Evolutionary conservation across 1,284 basidiomycete species (phyloP).

Genomic region (Ustilago tritici): DNA sequence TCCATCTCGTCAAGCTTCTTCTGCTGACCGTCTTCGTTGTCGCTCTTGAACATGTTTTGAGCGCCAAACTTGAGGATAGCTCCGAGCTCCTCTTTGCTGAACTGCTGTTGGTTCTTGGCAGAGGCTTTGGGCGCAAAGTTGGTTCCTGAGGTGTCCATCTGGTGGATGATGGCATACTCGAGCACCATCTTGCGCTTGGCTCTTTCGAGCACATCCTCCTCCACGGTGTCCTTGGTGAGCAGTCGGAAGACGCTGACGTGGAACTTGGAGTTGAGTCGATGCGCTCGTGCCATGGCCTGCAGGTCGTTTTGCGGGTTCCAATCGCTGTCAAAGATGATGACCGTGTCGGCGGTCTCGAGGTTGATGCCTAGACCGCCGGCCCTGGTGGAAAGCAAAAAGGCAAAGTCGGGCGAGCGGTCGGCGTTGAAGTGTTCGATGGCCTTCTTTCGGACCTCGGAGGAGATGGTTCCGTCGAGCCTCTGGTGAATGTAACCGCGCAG

Average conservation of each 20-base stretch:
- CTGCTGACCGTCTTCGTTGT: conserved; percentile 85
- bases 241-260: conserved; percentile 99
- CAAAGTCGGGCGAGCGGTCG: conserved; percentile 77
- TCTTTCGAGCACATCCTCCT: conserved; percentile 96
- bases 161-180: conserved; percentile 99
- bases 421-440: conserved; percentile 83
- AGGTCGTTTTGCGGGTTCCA: conserved; percentile 97
- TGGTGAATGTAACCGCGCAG: conserved; percentile 87
- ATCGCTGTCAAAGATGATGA: conserved; percentile 98
- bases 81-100: conserved; percentile 96
- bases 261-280: conserved; percentile 93
- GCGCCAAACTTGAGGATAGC: conserved; percentile 99
- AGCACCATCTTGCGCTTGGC: conserved; percentile 99
- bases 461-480: conserved; percentile 81
- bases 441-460: conserved; percentile 85
- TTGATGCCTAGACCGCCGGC: conserved; percentile 99
- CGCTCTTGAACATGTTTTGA: conserved; percentile 99
- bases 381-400: conserved; percentile 77
- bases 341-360: conserved; percentile 90
- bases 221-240: conserved; percentile 98
- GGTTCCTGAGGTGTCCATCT: conserved; percentile 98
- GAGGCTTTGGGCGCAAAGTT: conserved; percentile 81
- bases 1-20: conserved; percentile 99
- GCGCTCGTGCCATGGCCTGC: conserved; percentile 99
- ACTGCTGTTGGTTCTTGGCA: conserved; percentile 74